Conservation (phyloP, 1,284 basidiomycete species). For the Somion occarium region DNA sequence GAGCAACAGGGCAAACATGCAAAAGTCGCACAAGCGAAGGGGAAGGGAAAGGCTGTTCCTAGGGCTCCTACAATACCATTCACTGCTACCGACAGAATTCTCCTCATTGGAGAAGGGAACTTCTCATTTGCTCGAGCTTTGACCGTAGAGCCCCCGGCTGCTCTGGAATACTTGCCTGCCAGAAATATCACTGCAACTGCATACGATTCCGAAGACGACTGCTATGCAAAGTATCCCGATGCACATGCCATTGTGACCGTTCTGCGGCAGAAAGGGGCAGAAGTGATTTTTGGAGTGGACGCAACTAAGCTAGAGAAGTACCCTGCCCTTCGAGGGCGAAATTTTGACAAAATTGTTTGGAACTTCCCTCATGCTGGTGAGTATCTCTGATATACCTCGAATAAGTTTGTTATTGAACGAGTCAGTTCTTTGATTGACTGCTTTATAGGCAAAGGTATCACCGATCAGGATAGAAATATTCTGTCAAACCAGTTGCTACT, state of each 20-base stretch:
- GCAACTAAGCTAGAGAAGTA: constrained; percentile 72
- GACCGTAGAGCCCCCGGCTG: constrained; percentile 45
- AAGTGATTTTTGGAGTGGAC: constrained; percentile 83
- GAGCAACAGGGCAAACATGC: constrained; percentile 43
- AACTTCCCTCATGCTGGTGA: constrained; percentile 96
- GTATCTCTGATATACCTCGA: constrained; percentile 23
- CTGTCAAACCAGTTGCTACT: constrained; percentile 88
- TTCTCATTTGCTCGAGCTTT: constrained; percentile 90
- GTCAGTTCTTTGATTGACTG: constrained; percentile 7
- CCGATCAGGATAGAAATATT: constrained; percentile 93
- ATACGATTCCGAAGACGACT: constrained; percentile 78
- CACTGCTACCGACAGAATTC: constrained; percentile 67
- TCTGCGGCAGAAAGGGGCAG: constrained; percentile 58
- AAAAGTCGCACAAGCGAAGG: constrained; percentile 19
- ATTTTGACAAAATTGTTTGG: constrained; percentile 85
- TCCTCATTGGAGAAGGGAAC: constrained; percentile 94
- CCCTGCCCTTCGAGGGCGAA: constrained; percentile 47
- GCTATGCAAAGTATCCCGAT: constrained; percentile 84
- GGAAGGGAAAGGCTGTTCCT: constrained; percentile 24
- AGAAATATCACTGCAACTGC: constrained; percentile 81
- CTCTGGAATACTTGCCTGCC: constrained; percentile 53
- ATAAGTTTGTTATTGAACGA: constrained; percentile 4
- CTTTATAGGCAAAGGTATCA: constrained; percentile 79
- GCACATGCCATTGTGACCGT: constrained; percentile 56
- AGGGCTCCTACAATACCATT: constrained; percentile 68